Evolutionary conservation across 2,329 filamentous ascomycete genomes (phyloP).

Genomic region (Fusarium humuli): DNA sequence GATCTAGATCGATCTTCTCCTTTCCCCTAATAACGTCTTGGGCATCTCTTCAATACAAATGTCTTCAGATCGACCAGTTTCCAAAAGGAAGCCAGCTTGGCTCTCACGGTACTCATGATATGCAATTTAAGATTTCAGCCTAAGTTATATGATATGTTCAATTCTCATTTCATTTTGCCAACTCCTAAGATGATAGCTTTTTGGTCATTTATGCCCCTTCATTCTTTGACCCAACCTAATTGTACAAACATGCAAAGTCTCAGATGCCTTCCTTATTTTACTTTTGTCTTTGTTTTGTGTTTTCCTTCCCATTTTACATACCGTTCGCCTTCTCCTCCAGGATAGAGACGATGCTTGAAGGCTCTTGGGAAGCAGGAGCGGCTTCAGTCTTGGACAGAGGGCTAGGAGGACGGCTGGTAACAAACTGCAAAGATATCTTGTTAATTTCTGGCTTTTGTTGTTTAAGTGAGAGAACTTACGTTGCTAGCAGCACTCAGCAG

Average conservation of each 20-base stretch:
- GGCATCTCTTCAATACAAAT: not conserved
- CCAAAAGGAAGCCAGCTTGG: not conserved
- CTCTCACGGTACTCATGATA: not conserved
- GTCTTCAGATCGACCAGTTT: not conserved
- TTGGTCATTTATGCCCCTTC: not conserved
- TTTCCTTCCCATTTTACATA: constrained; percentile 9
- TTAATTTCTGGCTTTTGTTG: not conserved
- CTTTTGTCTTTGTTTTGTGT: not conserved
- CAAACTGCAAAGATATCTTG: not conserved
- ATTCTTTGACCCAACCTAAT: constrained; percentile 3
- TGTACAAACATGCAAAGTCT: constrained; percentile 7
- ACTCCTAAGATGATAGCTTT: not conserved
- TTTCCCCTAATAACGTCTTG: too few species aligned
- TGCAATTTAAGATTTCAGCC: not conserved
- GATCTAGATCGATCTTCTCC: not conserved
- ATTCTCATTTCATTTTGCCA: not conserved
- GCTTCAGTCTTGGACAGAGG: constrained; percentile 15
- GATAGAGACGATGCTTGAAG: constrained; percentile 21
- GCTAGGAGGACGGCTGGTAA: constrained; percentile 26
- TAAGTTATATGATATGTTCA: not conserved
- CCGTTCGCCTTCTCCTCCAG: constrained; percentile 33
- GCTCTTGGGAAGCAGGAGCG: constrained; percentile 5
- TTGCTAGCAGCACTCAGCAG: constrained; percentile 86
- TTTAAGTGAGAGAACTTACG: constrained; percentile 63
- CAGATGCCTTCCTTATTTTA: not conserved